phyloP scores from a whole-genome alignment of 805 yeast species.

The Yarrowia phangngaensis region DNA sequence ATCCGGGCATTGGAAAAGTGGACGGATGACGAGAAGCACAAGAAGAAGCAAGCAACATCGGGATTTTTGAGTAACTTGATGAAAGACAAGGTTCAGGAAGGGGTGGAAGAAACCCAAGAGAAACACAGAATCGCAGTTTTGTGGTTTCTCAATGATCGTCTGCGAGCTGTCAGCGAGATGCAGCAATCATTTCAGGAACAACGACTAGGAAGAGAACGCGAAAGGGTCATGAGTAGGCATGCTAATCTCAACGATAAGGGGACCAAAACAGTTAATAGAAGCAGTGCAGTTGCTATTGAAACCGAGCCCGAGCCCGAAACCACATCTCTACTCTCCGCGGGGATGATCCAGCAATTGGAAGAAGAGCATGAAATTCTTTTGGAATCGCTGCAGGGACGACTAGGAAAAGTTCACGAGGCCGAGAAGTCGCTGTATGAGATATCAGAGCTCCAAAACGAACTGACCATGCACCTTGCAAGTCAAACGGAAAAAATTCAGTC shows the following conservation, averaged over 20 bases:
- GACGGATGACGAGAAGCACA: slow-evolving; percentile 33
- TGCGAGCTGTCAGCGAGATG: slow-evolving; percentile 36
- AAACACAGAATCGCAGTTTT: slow-evolving; percentile 42
- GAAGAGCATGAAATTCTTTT: slow-evolving; percentile 40
- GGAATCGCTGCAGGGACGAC: slow-evolving; percentile 39
- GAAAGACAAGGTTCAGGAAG: slow-evolving; percentile 34
- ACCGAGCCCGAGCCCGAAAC: neutral
- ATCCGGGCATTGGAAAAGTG: slow-evolving; percentile 35
- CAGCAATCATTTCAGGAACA: slow-evolving; percentile 41
- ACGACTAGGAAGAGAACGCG: slow-evolving; percentile 36
- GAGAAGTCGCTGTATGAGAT: slow-evolving; percentile 53
- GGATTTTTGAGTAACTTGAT: slow-evolving; percentile 30
- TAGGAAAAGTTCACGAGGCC: slow-evolving; percentile 41
- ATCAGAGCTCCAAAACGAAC: slow-evolving; percentile 67
- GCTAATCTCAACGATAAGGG: slow-evolving; percentile 18
- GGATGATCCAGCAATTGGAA: slow-evolving; percentile 36
- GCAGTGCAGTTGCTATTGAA: neutral
- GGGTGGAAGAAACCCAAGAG: slow-evolving; percentile 34
- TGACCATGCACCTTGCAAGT: slow-evolving; percentile 63
- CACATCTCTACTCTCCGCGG: slow-evolving; percentile 26
- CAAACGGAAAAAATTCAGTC: slow-evolving; percentile 68
- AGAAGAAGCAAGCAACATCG: slow-evolving; percentile 24
- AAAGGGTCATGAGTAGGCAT: slow-evolving; percentile 31
- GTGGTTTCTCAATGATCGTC: slow-evolving; percentile 37
- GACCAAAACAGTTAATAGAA: neutral